Percentiles rank a stretch among this genome's conserved stretches.
These are phyloP conservation scores for Escovopsis sp. DNA, from an alignment of 2,329 filamentous ascomycete genomes.

Conservation along the genomic window DNA sequence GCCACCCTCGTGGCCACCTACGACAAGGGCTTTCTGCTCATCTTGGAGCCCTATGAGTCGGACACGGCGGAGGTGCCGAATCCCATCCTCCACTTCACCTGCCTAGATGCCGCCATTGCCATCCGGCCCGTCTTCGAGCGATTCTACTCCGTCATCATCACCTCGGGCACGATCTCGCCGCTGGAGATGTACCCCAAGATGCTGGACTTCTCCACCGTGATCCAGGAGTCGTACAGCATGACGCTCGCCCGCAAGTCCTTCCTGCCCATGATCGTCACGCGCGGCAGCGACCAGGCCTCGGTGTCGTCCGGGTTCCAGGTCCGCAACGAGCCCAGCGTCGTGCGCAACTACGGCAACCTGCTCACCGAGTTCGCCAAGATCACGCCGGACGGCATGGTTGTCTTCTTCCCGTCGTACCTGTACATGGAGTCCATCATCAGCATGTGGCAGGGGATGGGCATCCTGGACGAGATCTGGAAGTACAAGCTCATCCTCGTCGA, in stretches of 20 bases:
- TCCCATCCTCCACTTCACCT: conserved; percentile 92
- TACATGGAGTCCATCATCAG: conserved; percentile 99
- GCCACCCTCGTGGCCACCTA: conserved; percentile 93
- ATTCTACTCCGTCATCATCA: conserved; percentile 96
- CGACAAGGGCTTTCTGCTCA: conserved; percentile 88
- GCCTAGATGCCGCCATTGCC: conserved; percentile 90
- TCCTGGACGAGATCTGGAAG: conserved; percentile 95
- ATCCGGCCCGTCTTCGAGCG: conserved; percentile 96
- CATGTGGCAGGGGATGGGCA: conserved; percentile 99
- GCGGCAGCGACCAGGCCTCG: conserved; percentile 83
- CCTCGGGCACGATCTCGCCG: conserved; percentile 90
- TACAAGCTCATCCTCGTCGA: conserved; percentile 97
- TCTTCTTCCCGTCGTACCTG: conserved; percentile 95
- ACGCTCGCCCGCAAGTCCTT: conserved; percentile 90
- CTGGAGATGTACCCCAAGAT: conserved; percentile 99
- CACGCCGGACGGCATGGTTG: conserved; percentile 94
- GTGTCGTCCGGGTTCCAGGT: conserved; percentile 92
- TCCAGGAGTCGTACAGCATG: conserved; percentile 96
- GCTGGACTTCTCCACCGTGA: conserved; percentile 81
- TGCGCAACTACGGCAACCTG: conserved; percentile 88
- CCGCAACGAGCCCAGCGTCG: conserved; percentile 89
- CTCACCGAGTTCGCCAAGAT: conserved; percentile 91
- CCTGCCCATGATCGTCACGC: conserved; percentile 91
- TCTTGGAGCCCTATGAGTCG: conserved; percentile 93
- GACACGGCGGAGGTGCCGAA: conserved; percentile 93